Percentiles rank a stretch among this genome's conserved stretches.
Evolutionary conservation across 2,329 filamentous ascomycete genomes (phyloP).

Genomic region (Stagonosporopsis cucurbitacearum): DNA sequence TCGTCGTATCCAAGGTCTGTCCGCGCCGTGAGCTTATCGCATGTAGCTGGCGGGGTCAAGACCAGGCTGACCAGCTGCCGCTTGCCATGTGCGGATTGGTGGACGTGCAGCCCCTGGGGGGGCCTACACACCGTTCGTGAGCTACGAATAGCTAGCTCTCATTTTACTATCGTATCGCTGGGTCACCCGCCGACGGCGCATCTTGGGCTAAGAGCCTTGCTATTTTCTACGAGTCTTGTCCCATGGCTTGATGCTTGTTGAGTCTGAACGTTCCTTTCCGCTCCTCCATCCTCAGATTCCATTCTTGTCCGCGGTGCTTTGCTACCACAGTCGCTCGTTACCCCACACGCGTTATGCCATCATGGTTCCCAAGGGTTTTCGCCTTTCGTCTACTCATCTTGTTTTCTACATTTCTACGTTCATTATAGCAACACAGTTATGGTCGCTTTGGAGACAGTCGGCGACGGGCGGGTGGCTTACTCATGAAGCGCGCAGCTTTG

Average conservation of each 20-base stretch:
- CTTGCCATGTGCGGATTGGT: slow-evolving; percentile 26
- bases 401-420: slow-evolving; percentile 41
- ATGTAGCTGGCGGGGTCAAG: slow-evolving; percentile 8
- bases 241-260: slow-evolving; percentile 26
- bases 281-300: slow-evolving; percentile 10
- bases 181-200: slow-evolving; percentile 11
- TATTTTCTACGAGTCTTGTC: slow-evolving; percentile 27
- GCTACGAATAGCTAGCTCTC: slow-evolving; percentile 26
- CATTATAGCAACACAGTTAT: slow-evolving; percentile 38
- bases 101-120: slow-evolving; percentile 26
- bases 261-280: slow-evolving; percentile 17
- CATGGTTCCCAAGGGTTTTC: slow-evolving; percentile 41
- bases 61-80: slow-evolving; percentile 15
- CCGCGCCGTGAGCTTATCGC: slow-evolving; percentile 27
- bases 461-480: slow-evolving; percentile 24
- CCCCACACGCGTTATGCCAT: slow-evolving; percentile 35
- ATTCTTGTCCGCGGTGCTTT: slow-evolving; percentile 1
- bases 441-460: slow-evolving; percentile 39
- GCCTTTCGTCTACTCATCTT: slow-evolving; percentile 36
- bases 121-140: slow-evolving; percentile 19
- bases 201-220: slow-evolving; percentile 16
- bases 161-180: slow-evolving; percentile 21
- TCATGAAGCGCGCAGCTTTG: slow-evolving; percentile 21
- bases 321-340: slow-evolving; percentile 19
- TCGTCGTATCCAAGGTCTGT: slow-evolving; percentile 22